Evolutionary conservation across 2,329 filamentous ascomycete genomes (phyloP).

Genomic region (Exophiala lecanii-corni): DNA sequence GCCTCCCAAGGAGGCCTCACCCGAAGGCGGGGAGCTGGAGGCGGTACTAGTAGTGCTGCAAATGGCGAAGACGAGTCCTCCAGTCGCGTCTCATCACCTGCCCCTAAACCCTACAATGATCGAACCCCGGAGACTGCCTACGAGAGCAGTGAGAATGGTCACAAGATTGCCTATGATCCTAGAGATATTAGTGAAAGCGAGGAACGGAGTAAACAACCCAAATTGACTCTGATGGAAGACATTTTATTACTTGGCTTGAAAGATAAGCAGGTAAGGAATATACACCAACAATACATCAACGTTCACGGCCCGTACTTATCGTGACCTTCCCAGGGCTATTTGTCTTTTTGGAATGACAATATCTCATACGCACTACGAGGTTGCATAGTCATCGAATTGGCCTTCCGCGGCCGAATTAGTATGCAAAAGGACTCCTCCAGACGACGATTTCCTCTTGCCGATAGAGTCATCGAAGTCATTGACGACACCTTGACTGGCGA

Average conservation of each 20-base stretch:
- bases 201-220: conserved; percentile 95
- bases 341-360: conserved; percentile 99
- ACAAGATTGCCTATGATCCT: conserved; percentile 97
- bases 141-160: conserved; percentile 80
- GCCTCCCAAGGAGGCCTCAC: conserved; percentile 67
- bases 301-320: not conserved
- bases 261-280: conserved; percentile 86
- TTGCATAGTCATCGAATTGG: conserved; percentile 96
- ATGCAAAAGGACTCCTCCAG: conserved; percentile 97
- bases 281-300: not conserved
- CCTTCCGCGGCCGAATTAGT: conserved; percentile 90
- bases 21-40: conserved; percentile 63
- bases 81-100: conserved; percentile 63
- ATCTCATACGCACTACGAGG: conserved; percentile 96
- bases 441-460: conserved; percentile 85
- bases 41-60: conserved; percentile 46
- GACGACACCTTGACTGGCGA: conserved; percentile 96
- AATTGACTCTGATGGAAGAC: conserved; percentile 98
- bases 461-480: conserved; percentile 92
- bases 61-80: conserved; percentile 57
- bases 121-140: conserved; percentile 72
- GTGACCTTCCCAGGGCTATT: conserved; percentile 68
- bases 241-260: conserved; percentile 91
- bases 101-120: conserved; percentile 53
- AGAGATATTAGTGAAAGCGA: conserved; percentile 95